These are phyloP conservation scores for Holtermanniella nyarrowii DNA, from an alignment of 768 basidiomycete genomes.

Conservation along the genomic window DNA sequence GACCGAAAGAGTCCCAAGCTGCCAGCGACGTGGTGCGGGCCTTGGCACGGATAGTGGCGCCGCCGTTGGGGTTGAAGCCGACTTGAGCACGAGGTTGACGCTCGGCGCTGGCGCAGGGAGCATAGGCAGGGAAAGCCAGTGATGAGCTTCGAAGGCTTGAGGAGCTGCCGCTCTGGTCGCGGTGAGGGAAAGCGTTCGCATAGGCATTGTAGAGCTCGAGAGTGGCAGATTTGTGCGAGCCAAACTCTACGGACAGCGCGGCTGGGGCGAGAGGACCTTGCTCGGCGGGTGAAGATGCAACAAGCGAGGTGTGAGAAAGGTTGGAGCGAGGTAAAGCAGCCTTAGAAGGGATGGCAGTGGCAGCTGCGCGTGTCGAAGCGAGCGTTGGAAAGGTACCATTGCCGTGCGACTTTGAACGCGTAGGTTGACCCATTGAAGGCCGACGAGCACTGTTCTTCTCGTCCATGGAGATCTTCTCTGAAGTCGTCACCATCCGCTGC, in stretches of 20 bases:
- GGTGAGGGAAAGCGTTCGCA: slow-evolving; percentile 22
- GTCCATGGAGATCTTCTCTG: background rate
- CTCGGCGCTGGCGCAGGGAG: background rate
- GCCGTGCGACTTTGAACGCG: background rate
- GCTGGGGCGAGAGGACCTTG: slow-evolving; percentile 3
- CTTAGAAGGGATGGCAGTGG: slow-evolving; percentile 9
- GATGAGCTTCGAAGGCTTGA: slow-evolving; percentile 2
- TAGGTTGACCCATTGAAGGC: background rate
- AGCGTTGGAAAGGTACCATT: background rate
- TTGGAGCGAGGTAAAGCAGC: slow-evolving; percentile 20
- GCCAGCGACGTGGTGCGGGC: slow-evolving; percentile 5
- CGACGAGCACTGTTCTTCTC: background rate
- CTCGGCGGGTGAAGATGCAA: slow-evolving; percentile 5
- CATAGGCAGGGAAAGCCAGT: background rate
- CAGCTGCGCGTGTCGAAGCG: background rate
- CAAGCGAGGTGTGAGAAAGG: slow-evolving; percentile 23
- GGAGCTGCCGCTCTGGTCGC: slow-evolving; percentile 12
- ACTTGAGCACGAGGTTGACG: slow-evolving; percentile 6
- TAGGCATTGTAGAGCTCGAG: slow-evolving; percentile 22
- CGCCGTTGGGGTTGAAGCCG: slow-evolving; percentile 1
- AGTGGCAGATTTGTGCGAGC: slow-evolving; percentile 25
- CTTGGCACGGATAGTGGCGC: slow-evolving; percentile 21
- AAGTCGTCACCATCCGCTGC: background rate
- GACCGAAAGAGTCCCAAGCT: slow-evolving; percentile 28
- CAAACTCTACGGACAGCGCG: slow-evolving; percentile 21